Evolutionary conservation across 306 rosid genomes (phyloP).

Genomic region (Elaeagnus macrophylla): DNA sequence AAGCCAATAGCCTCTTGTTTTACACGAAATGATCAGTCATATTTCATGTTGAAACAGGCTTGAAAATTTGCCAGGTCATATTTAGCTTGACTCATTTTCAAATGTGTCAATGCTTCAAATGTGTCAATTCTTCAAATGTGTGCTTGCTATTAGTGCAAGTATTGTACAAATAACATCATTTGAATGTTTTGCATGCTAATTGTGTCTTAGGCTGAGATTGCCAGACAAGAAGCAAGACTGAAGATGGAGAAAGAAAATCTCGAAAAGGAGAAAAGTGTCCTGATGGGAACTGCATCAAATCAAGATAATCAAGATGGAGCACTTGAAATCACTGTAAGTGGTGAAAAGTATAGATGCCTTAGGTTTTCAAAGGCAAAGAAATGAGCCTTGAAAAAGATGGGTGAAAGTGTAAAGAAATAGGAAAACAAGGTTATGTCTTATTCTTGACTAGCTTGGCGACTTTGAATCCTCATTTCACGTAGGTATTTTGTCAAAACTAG

Average conservation of each 20-base stretch:
- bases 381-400: slow-evolving; percentile 28
- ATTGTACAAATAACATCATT: background rate
- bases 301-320: slow-evolving; percentile 96
- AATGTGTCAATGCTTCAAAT: background rate
- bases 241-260: slow-evolving; percentile 96
- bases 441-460: no score
- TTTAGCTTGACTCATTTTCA: background rate
- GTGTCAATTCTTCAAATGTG: background rate
- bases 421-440: no score
- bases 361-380: slow-evolving; percentile 94
- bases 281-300: slow-evolving; percentile 95
- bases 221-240: slow-evolving; percentile 86
- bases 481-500: no score
- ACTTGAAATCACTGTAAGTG: slow-evolving; percentile 96
- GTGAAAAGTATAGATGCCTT: slow-evolving; percentile 90
- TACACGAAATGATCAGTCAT: no score
- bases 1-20: no score
- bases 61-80: background rate
- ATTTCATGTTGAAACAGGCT: no score
- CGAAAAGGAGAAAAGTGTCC: slow-evolving; percentile 90
- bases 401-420: no score
- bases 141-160: background rate
- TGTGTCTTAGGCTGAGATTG: slow-evolving; percentile 62
- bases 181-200: background rate
- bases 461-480: no score